Base-by-base conservation (phyloP, 2,329 filamentous ascomycete species). In the Claviceps africana region DNA sequence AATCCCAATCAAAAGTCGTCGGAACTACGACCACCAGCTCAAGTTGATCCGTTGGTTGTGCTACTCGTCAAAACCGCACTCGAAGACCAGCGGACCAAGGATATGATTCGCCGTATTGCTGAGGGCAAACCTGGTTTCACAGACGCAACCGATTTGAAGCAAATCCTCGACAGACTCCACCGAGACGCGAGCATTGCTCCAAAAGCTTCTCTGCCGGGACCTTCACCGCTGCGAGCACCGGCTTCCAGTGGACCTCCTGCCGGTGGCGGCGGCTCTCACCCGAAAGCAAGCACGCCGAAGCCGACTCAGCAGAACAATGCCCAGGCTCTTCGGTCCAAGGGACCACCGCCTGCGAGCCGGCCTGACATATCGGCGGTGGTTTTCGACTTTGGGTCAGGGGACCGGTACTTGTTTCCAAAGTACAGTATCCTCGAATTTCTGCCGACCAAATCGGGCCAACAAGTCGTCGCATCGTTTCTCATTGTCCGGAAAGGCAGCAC, bases 321-420 rank as follows among this genome's bases (percentile, higher is more conserved):
- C 46, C 79, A 82, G 58, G 74, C 78, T 2, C 62, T 82, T 9
- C 75, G 78, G 28, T 81, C 79, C 6, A 83, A 82, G 58, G 79
- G 78, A 0, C 78, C 78, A 1, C 72, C 75, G 2, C 74, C 74
- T 19, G 62, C 64, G 8, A 65, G 72, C 2, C 81, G 78, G 58
- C 76, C 77, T 28, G 82, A 83, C 52, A 76, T 83, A 44, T 75
- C 80, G 1, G 81, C 81, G n/a, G 72, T 86, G 15, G 78, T 84
- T 1, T 78, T 88, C 55, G 83, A 87, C 58, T 87, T 88, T 63
- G 82, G 82, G 35, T 80, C 72, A 2, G 85, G 85, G 46, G 86
- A 91, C 64, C 78, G 86, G 28, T 90, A 86, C 62, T 69, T 88
- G 47, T 90, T 93, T 56, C 87, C 87, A 2, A 86, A 83, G 58